Evolutionary conservation across 2,329 filamentous ascomycete species (phyloP), one percentile per base, ranked within the genome.

Genomic region (Nemania bipapillata): DNA sequence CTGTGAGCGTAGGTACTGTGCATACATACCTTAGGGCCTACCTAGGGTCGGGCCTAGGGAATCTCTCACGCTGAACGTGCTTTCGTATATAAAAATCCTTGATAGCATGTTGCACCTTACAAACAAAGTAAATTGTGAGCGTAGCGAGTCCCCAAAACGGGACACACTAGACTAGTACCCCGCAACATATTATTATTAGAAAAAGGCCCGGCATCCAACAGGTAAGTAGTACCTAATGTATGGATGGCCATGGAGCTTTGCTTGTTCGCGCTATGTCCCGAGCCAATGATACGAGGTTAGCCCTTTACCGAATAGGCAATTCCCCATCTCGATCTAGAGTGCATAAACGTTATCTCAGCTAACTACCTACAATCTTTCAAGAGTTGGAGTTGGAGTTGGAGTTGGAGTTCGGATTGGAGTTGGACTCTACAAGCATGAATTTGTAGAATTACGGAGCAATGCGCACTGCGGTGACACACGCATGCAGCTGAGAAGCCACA

Each of bases 331-430:
- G 20, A 28, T 56, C 22, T 40, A 15, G 15, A 26, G 11, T 42
- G 53, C 32, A 56, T 56, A 2, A 26, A 40, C 28, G 9, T n/a
- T 7, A 42, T 55, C 30, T 55, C 52, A 55, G 52, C 52, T 12
- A 9, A 9, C 9, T 32, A 9, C 4, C 30, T 32, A 37, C 32
- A 24, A 42, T 47, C 42, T 47, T n/a, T 20, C 15, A 47, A 47
- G 20, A 40, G 35, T 40, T 40, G 35, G 12, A 40, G 35, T 40
- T 40, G n/a, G n/a, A n/a, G n/a, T n/a, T n/a, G n/a, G n/a, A n/a
- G n/a, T n/a, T n/a, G n/a, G n/a, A n/a, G n/a, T n/a, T n/a, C n/a
- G n/a, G n/a, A n/a, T n/a, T n/a, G n/a, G n/a, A n/a, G n/a, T n/a
- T n/a, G n/a, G n/a, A n/a, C n/a, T n/a, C n/a, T n/a, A n/a, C n/a